phyloP scores from a whole-genome alignment of 768 basidiomycete genomes.

The Rubroboletus satanas region DNA sequence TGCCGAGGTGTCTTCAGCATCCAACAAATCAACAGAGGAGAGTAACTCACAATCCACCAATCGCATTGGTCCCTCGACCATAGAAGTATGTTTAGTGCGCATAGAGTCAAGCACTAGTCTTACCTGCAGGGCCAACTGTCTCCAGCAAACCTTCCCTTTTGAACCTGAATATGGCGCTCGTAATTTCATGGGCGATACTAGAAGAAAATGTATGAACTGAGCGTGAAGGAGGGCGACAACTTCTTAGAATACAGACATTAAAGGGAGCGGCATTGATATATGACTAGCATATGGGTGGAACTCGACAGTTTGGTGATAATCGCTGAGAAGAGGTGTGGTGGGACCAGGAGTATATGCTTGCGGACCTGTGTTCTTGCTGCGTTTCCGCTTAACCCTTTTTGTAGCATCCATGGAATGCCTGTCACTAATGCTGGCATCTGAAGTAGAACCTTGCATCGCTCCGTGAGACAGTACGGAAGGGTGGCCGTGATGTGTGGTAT shows the following conservation, averaged over 20 bases:
- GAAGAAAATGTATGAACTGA: neutral
- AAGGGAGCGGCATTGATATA: conserved; percentile 74
- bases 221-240: neutral
- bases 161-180: conserved; percentile 64
- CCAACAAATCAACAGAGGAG: neutral
- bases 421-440: conserved; percentile 23
- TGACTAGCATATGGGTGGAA: conserved; percentile 55
- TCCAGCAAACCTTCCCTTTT: conserved; percentile 81
- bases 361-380: conserved; percentile 50
- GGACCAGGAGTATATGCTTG: conserved; percentile 26
- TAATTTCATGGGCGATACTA: conserved; percentile 82
- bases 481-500: conserved; percentile 33
- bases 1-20: conserved; percentile 28
- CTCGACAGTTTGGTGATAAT: conserved; percentile 53
- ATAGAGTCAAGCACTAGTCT: conserved; percentile 10
- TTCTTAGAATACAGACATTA: conserved; percentile 49
- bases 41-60: conserved; percentile 57
- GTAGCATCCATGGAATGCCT: conserved; percentile 45
- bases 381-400: conserved; percentile 66
- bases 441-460: conserved; percentile 34
- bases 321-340: conserved; percentile 61
- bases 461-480: conserved; percentile 39
- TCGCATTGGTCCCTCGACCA: conserved; percentile 63
- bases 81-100: neutral
- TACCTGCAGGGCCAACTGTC: conserved; percentile 85